Conservation (phyloP, 257 asterid species). For the Echites panduratus region DNA sequence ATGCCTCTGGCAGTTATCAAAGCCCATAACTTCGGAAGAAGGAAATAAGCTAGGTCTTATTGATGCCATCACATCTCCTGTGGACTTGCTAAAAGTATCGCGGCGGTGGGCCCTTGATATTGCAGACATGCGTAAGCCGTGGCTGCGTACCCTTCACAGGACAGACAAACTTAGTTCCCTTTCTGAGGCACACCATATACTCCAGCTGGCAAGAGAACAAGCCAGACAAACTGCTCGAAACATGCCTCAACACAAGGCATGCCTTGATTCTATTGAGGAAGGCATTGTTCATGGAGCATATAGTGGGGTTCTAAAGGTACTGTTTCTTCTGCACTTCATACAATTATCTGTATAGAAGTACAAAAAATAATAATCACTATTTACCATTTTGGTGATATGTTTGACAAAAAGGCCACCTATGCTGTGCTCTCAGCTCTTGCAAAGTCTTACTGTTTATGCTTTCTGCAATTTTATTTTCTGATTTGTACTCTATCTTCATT, state of each 20-base stretch:
- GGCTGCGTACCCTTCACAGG: constrained; percentile 86
- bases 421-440: background rate
- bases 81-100: constrained; percentile 65
- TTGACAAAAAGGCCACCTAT: background rate
- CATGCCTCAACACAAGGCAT: constrained; percentile 86
- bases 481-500: background rate
- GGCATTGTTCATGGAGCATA: constrained; percentile 92
- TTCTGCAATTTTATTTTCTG: background rate
- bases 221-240: constrained; percentile 60
- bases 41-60: constrained; percentile 81
- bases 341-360: background rate
- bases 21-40: constrained; percentile 76
- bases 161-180: constrained; percentile 74
- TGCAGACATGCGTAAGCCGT: constrained; percentile 62
- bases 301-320: constrained; percentile 80
- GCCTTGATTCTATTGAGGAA: constrained; percentile 86
- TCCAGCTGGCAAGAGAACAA: constrained; percentile 64
- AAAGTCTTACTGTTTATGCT: background rate
- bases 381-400: background rate
- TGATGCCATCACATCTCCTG: constrained; percentile 73
- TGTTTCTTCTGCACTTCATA: constrained; percentile 19
- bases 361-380: background rate
- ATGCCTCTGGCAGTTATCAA: constrained; percentile 55
- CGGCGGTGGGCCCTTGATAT: constrained; percentile 86
- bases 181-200: constrained; percentile 50